Evolutionary conservation across 148 eudicot genomes (phyloP).

Genomic region (Silene latifolia): DNA sequence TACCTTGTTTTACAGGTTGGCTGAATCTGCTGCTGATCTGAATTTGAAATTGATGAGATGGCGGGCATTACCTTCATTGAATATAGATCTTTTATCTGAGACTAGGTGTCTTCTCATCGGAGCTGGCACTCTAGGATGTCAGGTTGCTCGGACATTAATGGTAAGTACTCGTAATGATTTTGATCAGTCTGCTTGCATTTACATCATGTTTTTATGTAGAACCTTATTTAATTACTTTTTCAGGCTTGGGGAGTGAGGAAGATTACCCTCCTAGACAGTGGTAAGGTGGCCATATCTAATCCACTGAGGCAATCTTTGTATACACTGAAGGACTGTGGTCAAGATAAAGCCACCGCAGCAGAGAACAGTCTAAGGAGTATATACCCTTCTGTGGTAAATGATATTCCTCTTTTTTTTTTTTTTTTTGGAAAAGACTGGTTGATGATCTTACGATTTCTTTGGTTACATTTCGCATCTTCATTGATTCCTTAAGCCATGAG

Average conservation of each 20-base stretch:
- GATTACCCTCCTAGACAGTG: constrained; percentile 82
- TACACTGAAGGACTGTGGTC: constrained; percentile 78
- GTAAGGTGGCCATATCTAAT: constrained; percentile 93
- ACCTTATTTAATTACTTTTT: constrained; percentile 13
- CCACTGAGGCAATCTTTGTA: constrained; percentile 92
- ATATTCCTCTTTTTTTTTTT: not conserved
- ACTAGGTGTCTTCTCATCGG: constrained; percentile 89
- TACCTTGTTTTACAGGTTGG: constrained; percentile 49
- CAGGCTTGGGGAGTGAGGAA: constrained; percentile 97
- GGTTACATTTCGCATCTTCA: not conserved
- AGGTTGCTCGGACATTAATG: constrained; percentile 96
- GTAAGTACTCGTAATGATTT: constrained; percentile 37
- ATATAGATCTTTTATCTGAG: constrained; percentile 54
- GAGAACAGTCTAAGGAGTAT: constrained; percentile 65
- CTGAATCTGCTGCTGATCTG: constrained; percentile 85
- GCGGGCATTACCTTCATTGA: constrained; percentile 85
- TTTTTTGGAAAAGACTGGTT: not conserved
- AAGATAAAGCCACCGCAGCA: constrained; percentile 73
- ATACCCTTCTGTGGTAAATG: constrained; percentile 75
- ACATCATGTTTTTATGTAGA: not conserved
- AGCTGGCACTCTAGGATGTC: constrained; percentile 97
- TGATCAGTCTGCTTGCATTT: not conserved
- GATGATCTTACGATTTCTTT: not conserved
- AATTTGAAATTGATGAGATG: constrained; percentile 94
- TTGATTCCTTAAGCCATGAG: not conserved